Conservation (phyloP, 306 rosid species). For the Dryas octopetala region DNA sequence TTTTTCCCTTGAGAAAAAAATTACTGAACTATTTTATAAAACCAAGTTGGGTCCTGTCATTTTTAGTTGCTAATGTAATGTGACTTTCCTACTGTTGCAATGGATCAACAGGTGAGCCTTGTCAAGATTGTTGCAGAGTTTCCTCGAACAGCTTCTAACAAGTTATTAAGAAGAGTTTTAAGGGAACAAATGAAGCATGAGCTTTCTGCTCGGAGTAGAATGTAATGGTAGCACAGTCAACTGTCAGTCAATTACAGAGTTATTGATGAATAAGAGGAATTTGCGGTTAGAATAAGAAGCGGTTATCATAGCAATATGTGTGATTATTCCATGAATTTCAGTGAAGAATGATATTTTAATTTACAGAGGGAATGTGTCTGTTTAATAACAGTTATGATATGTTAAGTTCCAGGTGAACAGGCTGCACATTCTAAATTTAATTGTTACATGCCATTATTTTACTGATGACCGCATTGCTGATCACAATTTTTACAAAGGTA, state of each 20-base stretch:
- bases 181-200: constrained; percentile 77
- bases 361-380: too few relatives aligned
- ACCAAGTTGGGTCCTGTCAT: neutral
- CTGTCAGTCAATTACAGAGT: neutral
- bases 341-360: too few relatives aligned
- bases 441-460: too few relatives aligned
- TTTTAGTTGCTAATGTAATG: neutral
- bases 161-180: constrained; percentile 73
- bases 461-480: too few relatives aligned
- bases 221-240: constrained; percentile 32
- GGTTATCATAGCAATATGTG: too few relatives aligned
- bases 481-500: too few relatives aligned
- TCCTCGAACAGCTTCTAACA: constrained; percentile 81
- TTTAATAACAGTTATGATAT: too few relatives aligned
- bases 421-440: too few relatives aligned
- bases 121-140: constrained; percentile 62
- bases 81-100: neutral
- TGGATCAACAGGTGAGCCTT: constrained; percentile 49
- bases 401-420: too few relatives aligned
- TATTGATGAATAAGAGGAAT: neutral
- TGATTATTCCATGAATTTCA: too few relatives aligned
- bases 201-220: constrained; percentile 53
- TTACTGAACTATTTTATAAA: neutral
- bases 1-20: neutral
- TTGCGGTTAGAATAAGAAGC: neutral